Percentiles rank a stretch among this genome's conserved stretches.
Conservation (phyloP, 345 rosid species). For the Mallotus nudiflorus region DNA sequence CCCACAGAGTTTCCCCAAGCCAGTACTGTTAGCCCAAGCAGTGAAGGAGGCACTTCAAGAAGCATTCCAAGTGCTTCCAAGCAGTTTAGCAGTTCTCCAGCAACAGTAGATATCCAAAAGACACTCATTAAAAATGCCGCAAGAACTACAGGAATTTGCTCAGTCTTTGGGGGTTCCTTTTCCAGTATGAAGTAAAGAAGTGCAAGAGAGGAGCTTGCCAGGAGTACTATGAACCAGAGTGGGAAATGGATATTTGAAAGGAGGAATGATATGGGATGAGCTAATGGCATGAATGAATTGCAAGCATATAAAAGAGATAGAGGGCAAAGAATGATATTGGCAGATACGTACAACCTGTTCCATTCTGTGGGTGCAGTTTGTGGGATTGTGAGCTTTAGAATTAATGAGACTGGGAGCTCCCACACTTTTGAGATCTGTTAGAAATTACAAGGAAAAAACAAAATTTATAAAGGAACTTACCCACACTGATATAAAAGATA, state of each 20-base stretch:
- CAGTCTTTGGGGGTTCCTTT: conserved; percentile 80
- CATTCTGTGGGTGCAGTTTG: conserved; percentile 74
- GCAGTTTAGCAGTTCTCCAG: conserved; percentile 91
- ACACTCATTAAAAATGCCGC: conserved; percentile 89
- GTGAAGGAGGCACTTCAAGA: conserved; percentile 75
- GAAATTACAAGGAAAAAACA: conserved; percentile 12
- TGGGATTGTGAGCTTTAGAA: conserved; percentile 81
- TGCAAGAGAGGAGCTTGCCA: conserved; percentile 68
- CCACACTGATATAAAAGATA: not conserved
- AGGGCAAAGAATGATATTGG: conserved; percentile 82
- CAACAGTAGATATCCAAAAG: conserved; percentile 92
- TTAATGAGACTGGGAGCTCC: conserved; percentile 68
- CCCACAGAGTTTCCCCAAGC: conserved; percentile 99
- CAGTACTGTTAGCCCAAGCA: conserved; percentile 89
- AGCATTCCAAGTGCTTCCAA: conserved; percentile 74
- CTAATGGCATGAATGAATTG: conserved; percentile 74
- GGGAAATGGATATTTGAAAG: conserved; percentile 70
- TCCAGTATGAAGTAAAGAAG: conserved; percentile 72
- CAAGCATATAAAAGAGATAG: conserved; percentile 72
- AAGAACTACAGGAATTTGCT: conserved; percentile 61
- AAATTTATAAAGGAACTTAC: not conserved
- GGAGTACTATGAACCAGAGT: conserved; percentile 73
- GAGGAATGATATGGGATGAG: conserved; percentile 80
- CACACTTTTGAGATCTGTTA: conserved; percentile 68
- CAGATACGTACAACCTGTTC: conserved; percentile 72